Percentiles rank a stretch among this genome's conserved stretches.
Evolutionary conservation across 441 rosid species (phyloP).

Genomic region (Populus hybrid): DNA sequence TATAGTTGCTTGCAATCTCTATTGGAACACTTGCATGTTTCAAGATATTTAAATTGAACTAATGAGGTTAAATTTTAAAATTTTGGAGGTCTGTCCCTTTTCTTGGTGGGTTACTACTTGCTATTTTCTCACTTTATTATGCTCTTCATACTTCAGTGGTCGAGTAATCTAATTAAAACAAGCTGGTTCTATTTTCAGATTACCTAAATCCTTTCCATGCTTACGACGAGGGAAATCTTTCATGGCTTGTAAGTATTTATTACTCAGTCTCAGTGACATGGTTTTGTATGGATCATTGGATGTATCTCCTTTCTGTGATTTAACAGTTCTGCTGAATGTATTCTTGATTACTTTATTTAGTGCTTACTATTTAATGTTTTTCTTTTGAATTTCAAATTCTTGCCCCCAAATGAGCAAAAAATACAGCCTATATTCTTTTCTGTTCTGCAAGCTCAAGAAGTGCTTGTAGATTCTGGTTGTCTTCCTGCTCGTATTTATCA

Average conservation of each 20-base stretch:
- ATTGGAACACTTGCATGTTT: neutral
- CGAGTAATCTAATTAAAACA: neutral
- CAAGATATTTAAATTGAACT: neutral
- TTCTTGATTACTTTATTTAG: neutral
- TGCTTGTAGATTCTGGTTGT: neutral
- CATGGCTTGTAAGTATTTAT: conserved; percentile 53
- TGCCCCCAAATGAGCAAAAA: neutral
- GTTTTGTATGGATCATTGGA: neutral
- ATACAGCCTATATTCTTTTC: neutral
- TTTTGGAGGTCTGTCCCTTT: neutral
- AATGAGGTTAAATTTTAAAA: neutral
- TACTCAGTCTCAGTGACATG: neutral
- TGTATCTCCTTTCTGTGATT: too few relatives aligned
- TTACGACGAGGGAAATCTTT: conserved; percentile 65
- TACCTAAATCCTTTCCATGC: conserved; percentile 68
- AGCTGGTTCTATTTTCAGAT: conserved; percentile 32
- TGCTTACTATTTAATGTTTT: neutral
- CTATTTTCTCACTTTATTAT: neutral
- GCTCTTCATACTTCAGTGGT: neutral
- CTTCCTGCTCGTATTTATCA: neutral
- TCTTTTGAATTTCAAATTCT: neutral
- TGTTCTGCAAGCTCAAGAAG: neutral
- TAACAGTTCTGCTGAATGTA: neutral
- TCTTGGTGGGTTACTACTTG: neutral
- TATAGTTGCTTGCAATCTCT: neutral